A percentile compares a stretch with the other conserved stretches of the same genome.
Conservation (phyloP, 345 rosid species). For the Hibiscus mutabilis region DNA sequence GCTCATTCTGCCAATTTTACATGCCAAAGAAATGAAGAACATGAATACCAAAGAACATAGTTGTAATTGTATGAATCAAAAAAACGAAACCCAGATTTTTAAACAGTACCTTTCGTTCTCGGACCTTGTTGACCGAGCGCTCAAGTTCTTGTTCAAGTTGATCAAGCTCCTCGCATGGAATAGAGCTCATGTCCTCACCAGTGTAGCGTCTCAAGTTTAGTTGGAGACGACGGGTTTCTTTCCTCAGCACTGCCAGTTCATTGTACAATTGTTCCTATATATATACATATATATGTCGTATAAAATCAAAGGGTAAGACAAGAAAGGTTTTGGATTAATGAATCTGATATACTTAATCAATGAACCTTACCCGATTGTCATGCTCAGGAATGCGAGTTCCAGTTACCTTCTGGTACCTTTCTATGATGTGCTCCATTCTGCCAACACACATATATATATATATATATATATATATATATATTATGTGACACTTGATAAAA, state of each 20-base stretch:
- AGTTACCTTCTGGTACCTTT: conserved; percentile 42
- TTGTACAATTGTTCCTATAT: conserved; percentile 42
- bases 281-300: conserved; percentile 20
- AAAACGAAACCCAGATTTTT: background rate
- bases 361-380: conserved; percentile 41
- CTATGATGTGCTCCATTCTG: conserved; percentile 63
- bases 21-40: background rate
- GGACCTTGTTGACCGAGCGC: conserved; percentile 57
- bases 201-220: conserved; percentile 44
- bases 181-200: conserved; percentile 52
- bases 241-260: conserved; percentile 49
- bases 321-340: background rate
- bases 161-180: conserved; percentile 45
- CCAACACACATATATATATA: background rate
- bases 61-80: background rate
- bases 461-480: no score
- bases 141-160: conserved; percentile 57
- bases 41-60: no score
- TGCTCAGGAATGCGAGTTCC: conserved; percentile 44
- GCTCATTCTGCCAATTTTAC: conserved; percentile 47
- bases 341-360: background rate
- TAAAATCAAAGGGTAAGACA: background rate
- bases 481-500: no score
- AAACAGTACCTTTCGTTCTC: conserved; percentile 53
- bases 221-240: conserved; percentile 57